Evolutionary conservation across 352 stramenopile species (phyloP), one percentile per base, ranked within the genome.

Genomic region (Globisporangium cylindrosporum): DNA sequence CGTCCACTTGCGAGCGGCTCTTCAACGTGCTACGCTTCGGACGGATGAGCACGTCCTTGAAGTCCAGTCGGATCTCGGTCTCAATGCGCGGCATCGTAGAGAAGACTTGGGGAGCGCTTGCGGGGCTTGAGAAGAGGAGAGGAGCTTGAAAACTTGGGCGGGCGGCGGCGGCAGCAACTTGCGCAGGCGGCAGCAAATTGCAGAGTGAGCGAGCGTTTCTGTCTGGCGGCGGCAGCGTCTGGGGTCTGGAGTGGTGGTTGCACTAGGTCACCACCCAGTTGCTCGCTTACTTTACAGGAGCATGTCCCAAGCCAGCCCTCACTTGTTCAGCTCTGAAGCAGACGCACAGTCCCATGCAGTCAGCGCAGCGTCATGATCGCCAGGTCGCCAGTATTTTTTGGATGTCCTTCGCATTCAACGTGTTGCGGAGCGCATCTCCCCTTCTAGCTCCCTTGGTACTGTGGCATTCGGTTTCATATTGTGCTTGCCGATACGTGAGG

Each of bases 21-120:
- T 95, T 96, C 53, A 98, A 78, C 51, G 90, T 98, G 64, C 81
- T 94, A 48, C 92, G 89, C 84, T 98, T 98, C 58, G 92, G 92
- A n/a, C 92, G 87, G 76, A 98, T 98, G 20, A 98, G 83, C 64
- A 98, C 92, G 71, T 98, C 92, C 77, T 97, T 97, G 74, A 97
- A 98, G 76, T 98, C 92, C 54, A 98, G 79, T 51, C 94, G 94
- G 55, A 97, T 69, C 59, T 97, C 92, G 4, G 82, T 89, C 77
- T 98, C 92, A 65, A 98, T 90, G 62, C 91, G 86, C 70, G 90
- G 83, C 89, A 97, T 97, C 59, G 56, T 18, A 46, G 38, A 46
- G 36, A 29, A 22, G 38, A 59, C 38, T 48, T 48, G 38, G 25
- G 18, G 60, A 59, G 46, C 4, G 59, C 25, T 57, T 34, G 51